These are phyloP conservation scores for Arthroderma sp. DNA, from an alignment of 2,329 filamentous ascomycete genomes.

Conservation along the genomic window DNA sequence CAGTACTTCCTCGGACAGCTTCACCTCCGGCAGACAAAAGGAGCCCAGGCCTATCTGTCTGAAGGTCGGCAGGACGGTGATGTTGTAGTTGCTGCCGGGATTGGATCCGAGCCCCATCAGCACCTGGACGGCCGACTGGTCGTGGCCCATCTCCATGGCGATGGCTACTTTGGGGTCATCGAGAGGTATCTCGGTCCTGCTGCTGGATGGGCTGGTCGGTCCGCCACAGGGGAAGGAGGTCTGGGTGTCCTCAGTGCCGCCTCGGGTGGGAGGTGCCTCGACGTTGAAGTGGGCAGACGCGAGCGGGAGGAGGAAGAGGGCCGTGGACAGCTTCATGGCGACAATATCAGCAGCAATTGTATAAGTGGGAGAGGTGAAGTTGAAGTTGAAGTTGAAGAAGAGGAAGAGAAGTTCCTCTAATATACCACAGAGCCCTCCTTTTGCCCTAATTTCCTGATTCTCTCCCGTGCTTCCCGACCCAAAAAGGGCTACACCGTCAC, in stretches of 20 bases:
- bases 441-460: too few relatives aligned
- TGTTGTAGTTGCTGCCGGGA: constrained; percentile 53
- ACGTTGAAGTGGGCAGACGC: constrained; percentile 46
- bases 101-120: constrained; percentile 43
- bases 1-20: constrained; percentile 21
- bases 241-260: constrained; percentile 38
- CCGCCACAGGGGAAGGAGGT: constrained; percentile 41
- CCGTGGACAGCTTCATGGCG: constrained; percentile 23
- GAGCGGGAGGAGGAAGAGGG: constrained; percentile 35
- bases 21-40: constrained; percentile 53
- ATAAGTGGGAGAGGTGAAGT: too few relatives aligned
- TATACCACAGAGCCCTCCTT: background rate
- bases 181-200: constrained; percentile 40
- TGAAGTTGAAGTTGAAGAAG: background rate
- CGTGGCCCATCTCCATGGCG: constrained; percentile 42
- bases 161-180: constrained; percentile 40
- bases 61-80: constrained; percentile 51
- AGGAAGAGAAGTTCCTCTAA: background rate
- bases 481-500: background rate
- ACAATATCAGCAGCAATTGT: background rate
- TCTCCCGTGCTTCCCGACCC: background rate
- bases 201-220: constrained; percentile 30
- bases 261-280: constrained; percentile 41
- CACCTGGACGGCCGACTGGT: constrained; percentile 41
- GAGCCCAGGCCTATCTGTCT: constrained; percentile 49